Evolutionary conservation across 164 flowering plant genomes (phyloP).

Genomic region (Kalanchoe fedtschenkoi): DNA sequence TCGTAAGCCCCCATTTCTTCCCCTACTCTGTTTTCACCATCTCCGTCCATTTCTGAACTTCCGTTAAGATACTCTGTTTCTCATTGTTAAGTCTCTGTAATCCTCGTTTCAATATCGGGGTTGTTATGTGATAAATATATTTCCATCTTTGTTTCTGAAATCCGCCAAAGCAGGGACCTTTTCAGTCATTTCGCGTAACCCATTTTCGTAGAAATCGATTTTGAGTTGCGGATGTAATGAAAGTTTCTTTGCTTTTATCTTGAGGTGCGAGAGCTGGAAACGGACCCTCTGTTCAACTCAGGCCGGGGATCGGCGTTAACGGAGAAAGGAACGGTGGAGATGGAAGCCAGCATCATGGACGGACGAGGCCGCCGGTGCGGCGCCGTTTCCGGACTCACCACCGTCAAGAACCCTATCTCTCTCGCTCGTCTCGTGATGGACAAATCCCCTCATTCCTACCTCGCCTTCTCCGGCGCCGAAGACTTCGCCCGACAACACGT

Average conservation of each 20-base stretch:
- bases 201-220: background rate
- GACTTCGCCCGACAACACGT: constrained; percentile 78
- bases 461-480: constrained; percentile 90
- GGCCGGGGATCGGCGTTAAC: constrained; percentile 96
- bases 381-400: constrained; percentile 86
- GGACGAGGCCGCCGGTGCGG: constrained; percentile 72
- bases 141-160: background rate
- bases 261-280: constrained; percentile 80
- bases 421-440: constrained; percentile 97
- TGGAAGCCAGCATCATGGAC: constrained; percentile 99
- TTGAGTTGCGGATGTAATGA: background rate
- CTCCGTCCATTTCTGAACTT: background rate
- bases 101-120: too few species aligned
- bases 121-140: background rate
- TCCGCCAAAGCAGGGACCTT: too few species aligned
- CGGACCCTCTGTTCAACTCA: constrained; percentile 81
- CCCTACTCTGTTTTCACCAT: background rate
- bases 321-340: constrained; percentile 84
- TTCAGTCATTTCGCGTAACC: too few species aligned
- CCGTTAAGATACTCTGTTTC: background rate
- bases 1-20: constrained; percentile 30
- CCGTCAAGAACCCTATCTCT: constrained; percentile 85
- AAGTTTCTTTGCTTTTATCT: background rate
- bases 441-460: constrained; percentile 90
- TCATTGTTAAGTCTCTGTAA: too few species aligned